Percentiles rank a stretch among this genome's conserved stretches.
phyloP scores from a whole-genome alignment of 441 rosid genomes.

The Cnidoscolus chayamansa region DNA sequence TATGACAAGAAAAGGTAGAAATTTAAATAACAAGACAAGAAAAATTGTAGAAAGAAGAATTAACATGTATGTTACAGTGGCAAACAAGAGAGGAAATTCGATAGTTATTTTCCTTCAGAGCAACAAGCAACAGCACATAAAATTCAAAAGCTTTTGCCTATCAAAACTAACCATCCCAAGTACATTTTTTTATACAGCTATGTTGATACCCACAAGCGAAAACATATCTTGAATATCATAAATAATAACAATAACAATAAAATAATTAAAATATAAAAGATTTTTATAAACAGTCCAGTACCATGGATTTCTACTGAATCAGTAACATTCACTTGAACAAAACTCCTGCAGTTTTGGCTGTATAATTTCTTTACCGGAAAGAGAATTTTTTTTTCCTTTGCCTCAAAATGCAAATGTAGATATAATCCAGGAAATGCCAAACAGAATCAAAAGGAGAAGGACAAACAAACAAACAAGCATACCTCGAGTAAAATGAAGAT shows the following conservation, averaged over 20 bases:
- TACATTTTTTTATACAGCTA: not conserved
- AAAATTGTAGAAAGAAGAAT: not conserved
- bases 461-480: not conserved
- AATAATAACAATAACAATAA: not conserved
- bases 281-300: not conserved
- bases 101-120: not conserved
- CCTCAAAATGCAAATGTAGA: not conserved
- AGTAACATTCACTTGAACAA: not conserved
- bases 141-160: not conserved
- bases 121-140: not conserved
- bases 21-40: not conserved
- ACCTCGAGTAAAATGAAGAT: slow-evolving; percentile 29
- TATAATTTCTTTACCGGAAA: not conserved
- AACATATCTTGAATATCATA: not conserved
- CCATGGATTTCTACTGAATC: not conserved
- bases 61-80: not conserved
- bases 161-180: not conserved
- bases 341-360: not conserved
- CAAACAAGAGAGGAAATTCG: not conserved
- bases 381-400: not conserved
- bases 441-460: not conserved
- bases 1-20: slow-evolving; percentile 13
- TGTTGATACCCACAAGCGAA: not conserved
- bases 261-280: too few species aligned
- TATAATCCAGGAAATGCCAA: not conserved